A percentile compares a stretch with the other conserved stretches of the same genome.
Conservation (phyloP, 78 protist genomes). For the Fonticula alba region DNA sequence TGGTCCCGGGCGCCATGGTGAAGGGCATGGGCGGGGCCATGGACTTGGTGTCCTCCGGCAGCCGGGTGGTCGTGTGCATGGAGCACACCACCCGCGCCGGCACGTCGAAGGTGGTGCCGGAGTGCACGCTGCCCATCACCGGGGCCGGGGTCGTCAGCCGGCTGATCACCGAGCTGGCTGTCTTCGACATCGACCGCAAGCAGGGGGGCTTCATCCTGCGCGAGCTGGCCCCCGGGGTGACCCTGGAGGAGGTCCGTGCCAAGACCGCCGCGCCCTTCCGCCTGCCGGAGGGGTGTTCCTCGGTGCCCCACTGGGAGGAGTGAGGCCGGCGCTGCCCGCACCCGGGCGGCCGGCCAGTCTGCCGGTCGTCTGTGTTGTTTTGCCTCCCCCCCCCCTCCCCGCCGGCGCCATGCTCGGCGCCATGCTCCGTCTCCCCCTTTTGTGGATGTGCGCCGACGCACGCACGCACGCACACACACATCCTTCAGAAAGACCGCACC, state of each 20-base stretch:
- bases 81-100: slow-evolving; percentile 82
- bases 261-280: too few species aligned
- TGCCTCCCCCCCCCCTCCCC: too few species aligned
- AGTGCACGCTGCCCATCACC: slow-evolving; percentile 77
- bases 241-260: slow-evolving; percentile 29
- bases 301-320: too few species aligned
- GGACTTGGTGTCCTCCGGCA: slow-evolving; percentile 60
- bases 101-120: slow-evolving; percentile 50
- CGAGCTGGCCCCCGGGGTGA: slow-evolving; percentile 30
- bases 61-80: slow-evolving; percentile 80
- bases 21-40: slow-evolving; percentile 97
- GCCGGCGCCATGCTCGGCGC: too few species aligned
- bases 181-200: slow-evolving; percentile 19
- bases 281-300: too few species aligned
- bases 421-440: too few species aligned
- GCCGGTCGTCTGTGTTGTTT: too few species aligned
- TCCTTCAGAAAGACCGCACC: too few species aligned
- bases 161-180: slow-evolving; percentile 73
- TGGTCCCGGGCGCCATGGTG: slow-evolving; percentile 86
- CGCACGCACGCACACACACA: too few species aligned
- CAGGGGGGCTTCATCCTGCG: slow-evolving; percentile 22
- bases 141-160: slow-evolving; percentile 56
- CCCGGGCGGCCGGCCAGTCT: too few species aligned
- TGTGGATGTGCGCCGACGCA: too few species aligned
- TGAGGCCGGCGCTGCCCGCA: too few species aligned